phyloP scores from a whole-genome alignment of 2,329 filamentous ascomycete species.

The Pseudogymnoascus sp. region DNA sequence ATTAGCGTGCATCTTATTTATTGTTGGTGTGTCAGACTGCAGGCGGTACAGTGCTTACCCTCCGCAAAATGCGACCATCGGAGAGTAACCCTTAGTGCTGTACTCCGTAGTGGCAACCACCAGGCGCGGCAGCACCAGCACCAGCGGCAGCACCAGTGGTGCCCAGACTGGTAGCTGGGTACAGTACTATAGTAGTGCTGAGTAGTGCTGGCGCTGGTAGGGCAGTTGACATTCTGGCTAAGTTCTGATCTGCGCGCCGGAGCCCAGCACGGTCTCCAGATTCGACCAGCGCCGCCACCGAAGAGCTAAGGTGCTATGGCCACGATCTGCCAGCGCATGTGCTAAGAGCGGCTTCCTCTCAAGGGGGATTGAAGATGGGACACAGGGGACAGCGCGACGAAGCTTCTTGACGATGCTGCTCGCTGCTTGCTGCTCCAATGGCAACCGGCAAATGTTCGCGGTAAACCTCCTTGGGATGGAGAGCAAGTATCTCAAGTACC shows the following conservation, averaged over 20 bases:
- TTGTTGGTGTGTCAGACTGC: not conserved
- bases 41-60: not conserved
- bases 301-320: conserved; percentile 2
- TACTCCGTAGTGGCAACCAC: not conserved
- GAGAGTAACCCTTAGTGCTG: not conserved
- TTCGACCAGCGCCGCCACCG: not conserved
- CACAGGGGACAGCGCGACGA: not conserved
- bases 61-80: not conserved
- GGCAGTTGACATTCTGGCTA: not conserved
- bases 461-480: not conserved
- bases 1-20: conserved; percentile 3
- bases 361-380: not conserved
- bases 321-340: not conserved
- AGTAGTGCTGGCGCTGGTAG: too few relatives aligned
- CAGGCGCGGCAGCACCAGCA: not conserved
- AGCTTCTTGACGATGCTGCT: not conserved
- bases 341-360: not conserved
- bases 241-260: not conserved
- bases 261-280: not conserved
- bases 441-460: not conserved
- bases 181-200: too few relatives aligned
- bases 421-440: not conserved
- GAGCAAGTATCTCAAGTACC: not conserved
- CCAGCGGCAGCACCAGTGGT: not conserved
- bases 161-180: too few relatives aligned